Conservation (phyloP, 495 filamentous ascomycete species). For the Aspergillus affinis region DNA sequence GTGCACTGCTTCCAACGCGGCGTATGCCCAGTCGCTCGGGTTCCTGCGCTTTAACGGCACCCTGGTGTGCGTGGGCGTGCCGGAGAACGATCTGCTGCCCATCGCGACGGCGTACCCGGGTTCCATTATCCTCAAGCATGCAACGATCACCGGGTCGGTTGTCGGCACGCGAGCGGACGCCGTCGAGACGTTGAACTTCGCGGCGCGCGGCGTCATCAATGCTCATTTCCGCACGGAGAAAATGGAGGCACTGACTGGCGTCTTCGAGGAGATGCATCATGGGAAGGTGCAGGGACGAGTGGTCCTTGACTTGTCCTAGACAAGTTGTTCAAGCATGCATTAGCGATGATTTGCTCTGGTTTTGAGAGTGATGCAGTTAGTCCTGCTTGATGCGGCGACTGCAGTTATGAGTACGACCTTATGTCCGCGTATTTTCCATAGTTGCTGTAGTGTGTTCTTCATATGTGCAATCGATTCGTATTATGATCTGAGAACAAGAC, state of each 20-base stretch:
- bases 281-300: conserved; percentile 58
- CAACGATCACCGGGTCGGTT: conserved; percentile 58
- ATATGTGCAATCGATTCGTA: not conserved
- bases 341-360: not conserved
- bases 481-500: not conserved
- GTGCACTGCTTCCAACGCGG: conserved; percentile 62
- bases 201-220: conserved; percentile 60
- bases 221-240: conserved; percentile 56
- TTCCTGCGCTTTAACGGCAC: conserved; percentile 65
- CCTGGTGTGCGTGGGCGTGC: conserved; percentile 66
- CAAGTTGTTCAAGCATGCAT: conserved; percentile 1
- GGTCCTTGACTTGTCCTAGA: conserved; percentile 55
- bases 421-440: not conserved
- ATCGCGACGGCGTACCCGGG: conserved; percentile 57
- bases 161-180: conserved; percentile 67
- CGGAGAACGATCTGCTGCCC: conserved; percentile 57
- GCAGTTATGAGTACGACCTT: not conserved
- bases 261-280: conserved; percentile 60
- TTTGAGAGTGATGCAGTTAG: not conserved
- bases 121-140: conserved; percentile 50
- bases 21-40: conserved; percentile 59
- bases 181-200: conserved; percentile 65
- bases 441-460: not conserved
- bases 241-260: conserved; percentile 60
- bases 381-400: not conserved